Evolutionary conservation across 2,329 filamentous ascomycete species (phyloP).

Genomic region (Emergomyces orientalis): DNA sequence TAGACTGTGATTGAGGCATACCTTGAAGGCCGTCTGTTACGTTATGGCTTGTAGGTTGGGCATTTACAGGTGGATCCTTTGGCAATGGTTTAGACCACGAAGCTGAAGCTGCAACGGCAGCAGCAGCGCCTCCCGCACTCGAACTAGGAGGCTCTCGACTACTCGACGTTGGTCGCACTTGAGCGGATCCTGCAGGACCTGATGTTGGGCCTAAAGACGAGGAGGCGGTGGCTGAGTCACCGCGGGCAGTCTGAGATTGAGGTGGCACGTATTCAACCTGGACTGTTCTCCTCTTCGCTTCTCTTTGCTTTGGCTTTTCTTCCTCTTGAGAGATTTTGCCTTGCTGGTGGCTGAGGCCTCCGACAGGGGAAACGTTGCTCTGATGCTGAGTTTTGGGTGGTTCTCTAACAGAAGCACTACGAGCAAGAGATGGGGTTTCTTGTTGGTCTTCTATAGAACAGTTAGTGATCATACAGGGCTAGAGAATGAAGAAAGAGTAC

Average conservation of each 20-base stretch:
- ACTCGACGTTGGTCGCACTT: constrained; percentile 39
- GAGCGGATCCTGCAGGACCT: constrained; percentile 8
- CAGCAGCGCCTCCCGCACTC: constrained; percentile 30
- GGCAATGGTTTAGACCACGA: constrained; percentile 47
- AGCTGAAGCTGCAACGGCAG: constrained; percentile 9
- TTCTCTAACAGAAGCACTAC: constrained; percentile 88
- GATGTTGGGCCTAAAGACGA: constrained; percentile 24
- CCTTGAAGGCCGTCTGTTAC: constrained; percentile 17
- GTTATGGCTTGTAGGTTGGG: constrained; percentile 14
- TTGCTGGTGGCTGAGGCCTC: constrained; percentile 61
- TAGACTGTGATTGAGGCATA: constrained; percentile 37
- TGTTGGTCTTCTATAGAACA: constrained; percentile 39
- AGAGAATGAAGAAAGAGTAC: background rate
- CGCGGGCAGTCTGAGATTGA: constrained; percentile 72
- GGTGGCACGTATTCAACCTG: constrained; percentile 97
- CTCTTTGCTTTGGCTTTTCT: constrained; percentile 43
- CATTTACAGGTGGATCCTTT: constrained; percentile 43
- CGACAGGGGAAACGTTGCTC: constrained; percentile 28
- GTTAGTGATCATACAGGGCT: background rate
- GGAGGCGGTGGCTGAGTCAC: constrained; percentile 38
- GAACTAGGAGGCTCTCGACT: constrained; percentile 23
- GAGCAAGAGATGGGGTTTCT: constrained; percentile 57
- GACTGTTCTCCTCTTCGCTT: constrained; percentile 86
- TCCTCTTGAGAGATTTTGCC: constrained; percentile 62
- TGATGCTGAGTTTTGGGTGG: constrained; percentile 52